Conservation (phyloP, 1,284 basidiomycete genomes). For the Pseudozyma thailandica region DNA sequence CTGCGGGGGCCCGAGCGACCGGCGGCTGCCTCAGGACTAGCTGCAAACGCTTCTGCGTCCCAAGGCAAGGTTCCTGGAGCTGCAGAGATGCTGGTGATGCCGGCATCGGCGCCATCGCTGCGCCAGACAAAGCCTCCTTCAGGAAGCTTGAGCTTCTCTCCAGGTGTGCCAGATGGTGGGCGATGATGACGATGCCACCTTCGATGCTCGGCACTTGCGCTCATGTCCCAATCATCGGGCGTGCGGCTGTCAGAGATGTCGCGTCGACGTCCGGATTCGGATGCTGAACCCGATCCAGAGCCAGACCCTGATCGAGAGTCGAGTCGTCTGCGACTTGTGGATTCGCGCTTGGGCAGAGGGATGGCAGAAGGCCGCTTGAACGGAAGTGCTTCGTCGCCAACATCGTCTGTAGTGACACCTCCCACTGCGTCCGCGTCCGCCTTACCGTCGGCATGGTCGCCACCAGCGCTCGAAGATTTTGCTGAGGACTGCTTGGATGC, state of each 20-base stretch:
- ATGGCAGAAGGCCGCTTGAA: constrained; percentile 29
- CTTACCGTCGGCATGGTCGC: constrained; percentile 24
- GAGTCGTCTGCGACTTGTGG: constrained; percentile 4
- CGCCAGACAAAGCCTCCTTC: constrained; percentile 56
- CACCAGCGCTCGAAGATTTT: constrained; percentile 30
- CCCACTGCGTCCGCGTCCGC: constrained; percentile 15
- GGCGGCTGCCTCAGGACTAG: constrained; percentile 22
- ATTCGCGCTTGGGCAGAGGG: constrained; percentile 12
- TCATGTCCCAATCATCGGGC: constrained; percentile 35
- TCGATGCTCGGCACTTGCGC: constrained; percentile 42
- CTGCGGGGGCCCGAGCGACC: constrained; percentile 23
- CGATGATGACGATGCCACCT: constrained; percentile 56
- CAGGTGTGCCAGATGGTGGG: constrained; percentile 30
- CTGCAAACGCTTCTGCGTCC: constrained; percentile 42
- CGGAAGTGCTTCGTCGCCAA: constrained; percentile 12
- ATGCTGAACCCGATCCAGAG: constrained; percentile 25
- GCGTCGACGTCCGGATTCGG: constrained; percentile 17
- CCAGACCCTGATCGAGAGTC: constrained; percentile 17
- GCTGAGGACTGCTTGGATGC: constrained; percentile 35
- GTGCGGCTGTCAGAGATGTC: constrained; percentile 20
- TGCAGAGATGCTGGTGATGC: constrained; percentile 22
- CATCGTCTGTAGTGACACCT: constrained; percentile 24
- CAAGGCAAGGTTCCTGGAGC: constrained; percentile 31
- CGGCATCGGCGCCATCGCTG: constrained; percentile 42
- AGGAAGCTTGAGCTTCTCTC: constrained; percentile 48